Evolutionary conservation across 2,329 filamentous ascomycete species (phyloP), one percentile per base, ranked within the genome.

Genomic region (Phyllosticta paracitricarpa): DNA sequence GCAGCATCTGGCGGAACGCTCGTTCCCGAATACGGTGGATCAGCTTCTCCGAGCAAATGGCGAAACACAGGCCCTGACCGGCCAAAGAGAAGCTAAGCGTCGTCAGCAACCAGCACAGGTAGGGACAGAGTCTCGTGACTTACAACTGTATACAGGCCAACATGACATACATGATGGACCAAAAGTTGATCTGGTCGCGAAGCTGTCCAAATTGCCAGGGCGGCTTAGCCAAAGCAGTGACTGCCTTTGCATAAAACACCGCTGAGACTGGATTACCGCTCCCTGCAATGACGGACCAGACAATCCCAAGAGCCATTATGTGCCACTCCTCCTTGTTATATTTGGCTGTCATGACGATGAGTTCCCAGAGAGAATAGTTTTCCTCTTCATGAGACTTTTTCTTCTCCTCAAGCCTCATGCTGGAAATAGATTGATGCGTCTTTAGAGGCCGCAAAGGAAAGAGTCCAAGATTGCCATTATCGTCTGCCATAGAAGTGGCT

Each of bases 241-340:
- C 92, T 62, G 91, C 83, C 74, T 97, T 96, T 68, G 91, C 88
- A 69, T 97, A 95, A 75, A 97, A 88, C 65, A 97, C 84, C 65
- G 88, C 82, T 69, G 87, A 83, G 0, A 82, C 84, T 10, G 89
- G 89, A 71, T 96, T 91, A 58, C 88, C 91, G 63, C 85, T 87
- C 72, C 91, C 92, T 63, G 87, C 89, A 64, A 96, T 85, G 69
- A 87, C 80, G 25, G 87, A 86, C 71, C 87, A 91, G 71, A 88
- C 69, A 17, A 96, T 77, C 9, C 90, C 92, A 61, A 88, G 64
- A 1, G 86, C 35, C 89, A 96, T 93, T 40, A 85, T 77, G 17
- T 81, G 77, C 79, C 82, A 84, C 71, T 96, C 91, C 0, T 80
- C 73, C 58, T 73, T 81, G 76, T 97, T 97, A 78, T 96, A 96